Percentiles rank a stretch among this genome's conserved stretches.
phyloP scores from a whole-genome alignment of 768 basidiomycete species.

The Rhodotorula diobovata region DNA sequence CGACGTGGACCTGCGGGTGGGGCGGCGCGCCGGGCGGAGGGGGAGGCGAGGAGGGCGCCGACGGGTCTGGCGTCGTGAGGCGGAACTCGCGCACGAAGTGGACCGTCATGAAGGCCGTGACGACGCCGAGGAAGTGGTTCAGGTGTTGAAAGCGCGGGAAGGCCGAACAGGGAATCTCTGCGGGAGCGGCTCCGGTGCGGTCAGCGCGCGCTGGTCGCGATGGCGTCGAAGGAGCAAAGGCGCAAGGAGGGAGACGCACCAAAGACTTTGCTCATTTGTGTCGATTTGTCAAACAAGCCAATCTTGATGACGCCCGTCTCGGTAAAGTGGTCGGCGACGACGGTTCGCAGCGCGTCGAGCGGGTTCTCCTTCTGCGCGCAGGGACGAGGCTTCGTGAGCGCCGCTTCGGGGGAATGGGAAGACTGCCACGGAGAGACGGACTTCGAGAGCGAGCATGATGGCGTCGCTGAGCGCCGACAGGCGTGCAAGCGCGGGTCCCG shows the following conservation, averaged over 20 bases:
- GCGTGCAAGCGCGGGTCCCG: slow-evolving; percentile 9
- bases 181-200: no score
- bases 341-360: slow-evolving; percentile 13
- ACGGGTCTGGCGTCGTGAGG: slow-evolving; percentile 32
- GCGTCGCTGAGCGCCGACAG: slow-evolving; percentile 26
- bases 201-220: no score
- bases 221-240: no score
- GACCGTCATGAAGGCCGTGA: slow-evolving; percentile 3
- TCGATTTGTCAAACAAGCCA: slow-evolving; percentile 24
- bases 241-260: slow-evolving; percentile 7
- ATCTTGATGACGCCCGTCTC: slow-evolving; percentile 36
- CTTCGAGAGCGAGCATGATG: slow-evolving; percentile 26
- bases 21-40: background rate
- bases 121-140: slow-evolving; percentile 30
- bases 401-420: slow-evolving; percentile 22
- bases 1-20: slow-evolving; percentile 22
- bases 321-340: slow-evolving; percentile 32
- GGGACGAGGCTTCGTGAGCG: background rate
- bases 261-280: slow-evolving; percentile 31
- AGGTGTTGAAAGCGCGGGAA: slow-evolving; percentile 37
- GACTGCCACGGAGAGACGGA: background rate
- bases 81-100: slow-evolving; percentile 33
- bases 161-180: slow-evolving; percentile 38
- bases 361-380: slow-evolving; percentile 19
- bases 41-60: background rate